These are phyloP conservation scores for Salix brachista DNA, from an alignment of 345 rosid genomes.

Conservation along the genomic window DNA sequence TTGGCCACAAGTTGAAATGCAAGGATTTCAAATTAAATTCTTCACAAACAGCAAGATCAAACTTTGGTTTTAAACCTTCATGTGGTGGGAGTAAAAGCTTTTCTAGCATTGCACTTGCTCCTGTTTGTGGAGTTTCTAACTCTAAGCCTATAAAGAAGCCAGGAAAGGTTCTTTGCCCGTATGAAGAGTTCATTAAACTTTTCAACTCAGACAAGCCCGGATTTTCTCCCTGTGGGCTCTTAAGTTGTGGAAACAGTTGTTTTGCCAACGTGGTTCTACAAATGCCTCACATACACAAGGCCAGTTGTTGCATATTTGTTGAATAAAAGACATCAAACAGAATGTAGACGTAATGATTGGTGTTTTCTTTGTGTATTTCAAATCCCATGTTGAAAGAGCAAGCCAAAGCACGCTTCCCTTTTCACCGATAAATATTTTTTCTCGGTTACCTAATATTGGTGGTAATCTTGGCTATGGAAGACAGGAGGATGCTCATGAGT, in stretches of 20 bases:
- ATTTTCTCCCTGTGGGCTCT: slow-evolving; percentile 27
- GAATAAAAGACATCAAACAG: slow-evolving; percentile 74
- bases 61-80: too few relatives aligned
- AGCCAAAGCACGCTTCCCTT: slow-evolving; percentile 59
- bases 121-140: too few relatives aligned
- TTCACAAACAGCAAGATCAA: too few relatives aligned
- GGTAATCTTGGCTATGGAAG: slow-evolving; percentile 95
- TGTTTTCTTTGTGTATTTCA: too few relatives aligned
- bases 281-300: slow-evolving; percentile 81
- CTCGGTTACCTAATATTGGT: slow-evolving; percentile 76
- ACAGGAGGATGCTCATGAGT: slow-evolving; percentile 99
- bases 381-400: slow-evolving; percentile 73
- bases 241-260: slow-evolving; percentile 99
- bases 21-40: too few relatives aligned
- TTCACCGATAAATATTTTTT: slow-evolving; percentile 77
- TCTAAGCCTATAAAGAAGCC: too few relatives aligned
- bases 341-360: slow-evolving; percentile 89
- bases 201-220: slow-evolving; percentile 61
- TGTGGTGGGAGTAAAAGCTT: too few relatives aligned
- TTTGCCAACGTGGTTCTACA: slow-evolving; percentile 90
- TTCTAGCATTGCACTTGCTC: too few relatives aligned
- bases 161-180: slow-evolving; percentile 73
- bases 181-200: slow-evolving; percentile 67
- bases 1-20: too few relatives aligned
- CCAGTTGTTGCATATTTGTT: slow-evolving; percentile 87